A percentile compares a stretch with the other conserved stretches of the same genome.
Conservation (phyloP, 257 asterid species). For the Coffea canephora region DNA sequence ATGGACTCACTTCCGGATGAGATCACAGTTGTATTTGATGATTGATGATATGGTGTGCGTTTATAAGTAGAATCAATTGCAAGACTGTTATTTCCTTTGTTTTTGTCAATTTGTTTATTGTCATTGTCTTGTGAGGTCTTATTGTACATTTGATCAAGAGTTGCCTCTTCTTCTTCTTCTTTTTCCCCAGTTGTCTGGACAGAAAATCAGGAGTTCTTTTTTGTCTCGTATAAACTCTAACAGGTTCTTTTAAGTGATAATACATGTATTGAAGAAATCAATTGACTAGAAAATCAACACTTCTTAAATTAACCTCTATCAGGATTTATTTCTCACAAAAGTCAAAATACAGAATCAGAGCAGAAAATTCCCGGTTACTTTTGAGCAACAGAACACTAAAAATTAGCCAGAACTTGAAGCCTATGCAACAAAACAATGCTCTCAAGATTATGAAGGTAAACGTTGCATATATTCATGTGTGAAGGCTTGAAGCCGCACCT, state of each 20-base stretch:
- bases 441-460: too few species aligned
- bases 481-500: not conserved
- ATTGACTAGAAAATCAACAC: not conserved
- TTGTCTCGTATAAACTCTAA: not conserved
- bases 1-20: slow-evolving; percentile 29
- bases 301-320: too few species aligned
- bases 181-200: not conserved
- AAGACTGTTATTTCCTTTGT: not conserved
- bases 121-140: not conserved
- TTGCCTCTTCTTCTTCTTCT: not conserved
- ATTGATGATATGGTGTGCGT: not conserved
- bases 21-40: slow-evolving; percentile 34
- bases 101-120: not conserved
- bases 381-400: too few species aligned
- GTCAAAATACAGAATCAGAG: too few species aligned
- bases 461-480: too few species aligned
- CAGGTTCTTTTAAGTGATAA: not conserved
- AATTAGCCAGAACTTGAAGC: too few species aligned
- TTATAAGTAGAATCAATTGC: not conserved
- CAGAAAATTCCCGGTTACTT: too few species aligned
- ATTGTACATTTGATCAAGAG: not conserved
- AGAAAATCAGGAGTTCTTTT: not conserved
- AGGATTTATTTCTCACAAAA: too few species aligned
- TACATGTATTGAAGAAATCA: not conserved
- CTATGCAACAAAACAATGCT: too few species aligned